A percentile compares a stretch with the other conserved stretches of the same genome.
Evolutionary conservation across 768 basidiomycete genomes (phyloP).

Genomic region (Dendrothele bispora): DNA sequence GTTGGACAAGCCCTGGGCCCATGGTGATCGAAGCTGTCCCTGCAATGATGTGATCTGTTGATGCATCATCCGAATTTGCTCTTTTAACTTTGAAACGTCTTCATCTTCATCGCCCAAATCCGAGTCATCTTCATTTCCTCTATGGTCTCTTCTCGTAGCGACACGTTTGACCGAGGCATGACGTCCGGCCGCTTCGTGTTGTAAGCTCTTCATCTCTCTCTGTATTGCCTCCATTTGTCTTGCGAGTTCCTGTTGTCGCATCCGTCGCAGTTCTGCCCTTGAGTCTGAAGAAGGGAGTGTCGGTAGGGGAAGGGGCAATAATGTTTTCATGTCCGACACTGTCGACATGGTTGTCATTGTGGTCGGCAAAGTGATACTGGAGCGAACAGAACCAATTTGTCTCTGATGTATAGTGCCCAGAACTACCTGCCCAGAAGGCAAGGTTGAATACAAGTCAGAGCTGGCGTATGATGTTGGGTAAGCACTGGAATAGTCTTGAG

Average conservation of each 20-base stretch:
- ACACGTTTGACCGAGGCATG: not conserved
- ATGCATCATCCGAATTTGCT: conserved; percentile 5
- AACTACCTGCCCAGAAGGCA: conserved; percentile 1
- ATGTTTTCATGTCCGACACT: too few relatives aligned
- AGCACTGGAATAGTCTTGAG: too few relatives aligned
- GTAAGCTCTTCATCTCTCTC: conserved; percentile 2
- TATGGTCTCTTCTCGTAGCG: not conserved
- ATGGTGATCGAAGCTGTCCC: conserved; percentile 7
- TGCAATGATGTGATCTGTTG: conserved; percentile 9
- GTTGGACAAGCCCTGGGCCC: conserved; percentile 13
- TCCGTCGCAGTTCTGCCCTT: not conserved
- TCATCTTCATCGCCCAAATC: too few relatives aligned
- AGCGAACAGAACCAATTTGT: not conserved
- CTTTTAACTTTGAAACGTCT: not conserved
- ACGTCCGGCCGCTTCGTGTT: not conserved
- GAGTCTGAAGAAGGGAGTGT: not conserved
- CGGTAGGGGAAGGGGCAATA: too few relatives aligned
- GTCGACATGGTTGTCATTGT: not conserved
- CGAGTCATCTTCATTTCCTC: too few relatives aligned
- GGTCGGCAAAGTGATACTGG: too few relatives aligned
- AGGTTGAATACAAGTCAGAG: not conserved
- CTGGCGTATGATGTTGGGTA: too few relatives aligned
- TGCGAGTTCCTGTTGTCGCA: conserved; percentile 3
- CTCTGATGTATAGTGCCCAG: conserved; percentile 1
- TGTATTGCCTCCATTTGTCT: conserved; percentile 1